These are phyloP conservation scores for Solanum appendiculatum DNA, from an alignment of 257 asterid genomes.

Conservation along the genomic window DNA sequence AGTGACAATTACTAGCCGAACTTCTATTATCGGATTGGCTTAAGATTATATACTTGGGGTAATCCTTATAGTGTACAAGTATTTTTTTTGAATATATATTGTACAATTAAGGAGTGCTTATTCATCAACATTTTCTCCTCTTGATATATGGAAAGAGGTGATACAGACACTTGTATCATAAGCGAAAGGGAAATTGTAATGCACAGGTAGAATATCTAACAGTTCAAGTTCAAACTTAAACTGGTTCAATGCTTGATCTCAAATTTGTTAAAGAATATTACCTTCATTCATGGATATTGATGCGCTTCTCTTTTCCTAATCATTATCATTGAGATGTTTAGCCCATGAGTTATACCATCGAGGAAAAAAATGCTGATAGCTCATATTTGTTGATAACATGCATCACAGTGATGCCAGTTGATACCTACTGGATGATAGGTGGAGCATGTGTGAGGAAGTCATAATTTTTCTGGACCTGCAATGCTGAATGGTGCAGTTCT, in stretches of 20 bases:
- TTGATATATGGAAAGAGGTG: neutral
- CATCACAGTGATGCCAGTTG: neutral
- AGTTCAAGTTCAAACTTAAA: neutral
- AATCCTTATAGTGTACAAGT: neutral
- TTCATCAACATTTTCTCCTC: neutral
- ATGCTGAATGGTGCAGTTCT: neutral
- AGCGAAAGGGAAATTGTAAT: neutral
- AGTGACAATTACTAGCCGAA: neutral
- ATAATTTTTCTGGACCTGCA: neutral
- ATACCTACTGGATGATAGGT: neutral
- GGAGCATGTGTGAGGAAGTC: neutral
- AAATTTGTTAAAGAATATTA: neutral
- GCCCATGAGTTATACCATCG: neutral
- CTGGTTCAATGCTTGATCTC: neutral
- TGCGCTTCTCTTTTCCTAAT: neutral
- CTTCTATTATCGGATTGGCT: neutral
- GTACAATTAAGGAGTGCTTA: neutral
- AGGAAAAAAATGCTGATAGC: neutral
- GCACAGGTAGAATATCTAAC: neutral
- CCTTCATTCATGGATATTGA: neutral
- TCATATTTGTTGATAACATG: neutral
- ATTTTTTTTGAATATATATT: neutral
- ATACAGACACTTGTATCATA: neutral
- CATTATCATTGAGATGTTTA: neutral
- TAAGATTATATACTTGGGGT: neutral